Conservation (phyloP, 2,329 filamentous ascomycete genomes). For the Beauveria sp. region DNA sequence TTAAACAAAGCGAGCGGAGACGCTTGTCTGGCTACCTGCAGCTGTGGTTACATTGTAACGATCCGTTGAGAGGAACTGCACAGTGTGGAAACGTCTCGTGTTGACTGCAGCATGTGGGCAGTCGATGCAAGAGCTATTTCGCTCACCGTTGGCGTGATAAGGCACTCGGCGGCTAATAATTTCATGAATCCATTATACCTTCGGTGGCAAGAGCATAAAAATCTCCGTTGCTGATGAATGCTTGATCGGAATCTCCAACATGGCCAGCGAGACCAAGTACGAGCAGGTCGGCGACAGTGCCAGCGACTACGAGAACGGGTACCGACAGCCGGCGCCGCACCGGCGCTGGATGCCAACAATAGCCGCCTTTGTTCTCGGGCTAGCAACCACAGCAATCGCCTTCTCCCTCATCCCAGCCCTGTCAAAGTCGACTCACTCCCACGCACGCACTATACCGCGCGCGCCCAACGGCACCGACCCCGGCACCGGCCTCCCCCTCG, state of each 20-base stretch:
- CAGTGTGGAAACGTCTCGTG: background rate
- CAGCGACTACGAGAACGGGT: background rate
- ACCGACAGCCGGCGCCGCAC: background rate
- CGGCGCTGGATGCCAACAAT: conserved; percentile 1
- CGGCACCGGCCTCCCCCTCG: conserved; percentile 13
- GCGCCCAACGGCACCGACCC: conserved; percentile 12
- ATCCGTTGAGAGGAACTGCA: background rate
- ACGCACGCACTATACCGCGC: conserved; percentile 4
- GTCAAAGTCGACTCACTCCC: background rate
- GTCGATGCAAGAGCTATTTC: background rate
- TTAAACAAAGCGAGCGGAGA: background rate
- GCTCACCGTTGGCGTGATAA: background rate
- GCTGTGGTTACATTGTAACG: background rate
- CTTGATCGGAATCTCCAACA: background rate
- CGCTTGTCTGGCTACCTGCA: background rate
- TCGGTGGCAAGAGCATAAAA: background rate
- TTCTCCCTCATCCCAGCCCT: background rate
- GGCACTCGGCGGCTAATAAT: background rate
- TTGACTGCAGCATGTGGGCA: background rate
- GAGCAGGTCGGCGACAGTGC: conserved; percentile 1
- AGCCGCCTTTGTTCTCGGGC: conserved; percentile 5
- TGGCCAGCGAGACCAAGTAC: conserved; percentile 4
- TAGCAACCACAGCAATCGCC: background rate
- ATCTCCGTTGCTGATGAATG: background rate
- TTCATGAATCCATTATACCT: no score